Evolutionary conservation across 305 asterid species (phyloP).

Genomic region (Fraxinus platypoda): DNA sequence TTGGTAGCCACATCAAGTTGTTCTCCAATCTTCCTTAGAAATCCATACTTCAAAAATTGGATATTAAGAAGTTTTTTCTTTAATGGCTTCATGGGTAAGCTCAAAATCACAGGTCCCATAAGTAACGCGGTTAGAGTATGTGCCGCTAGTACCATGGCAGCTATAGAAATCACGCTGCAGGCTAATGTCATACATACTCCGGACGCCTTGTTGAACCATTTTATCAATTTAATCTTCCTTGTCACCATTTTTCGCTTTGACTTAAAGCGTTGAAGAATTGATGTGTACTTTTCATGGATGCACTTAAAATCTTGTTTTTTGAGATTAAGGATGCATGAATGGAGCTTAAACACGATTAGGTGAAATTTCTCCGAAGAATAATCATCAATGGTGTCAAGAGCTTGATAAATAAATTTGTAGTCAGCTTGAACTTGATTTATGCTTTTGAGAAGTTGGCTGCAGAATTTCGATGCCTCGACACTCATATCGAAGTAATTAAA

Average conservation of each 20-base stretch:
- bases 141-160: slow-evolving; percentile 44
- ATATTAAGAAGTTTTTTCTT: slow-evolving; percentile 33
- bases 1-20: slow-evolving; percentile 77
- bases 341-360: slow-evolving; percentile 32
- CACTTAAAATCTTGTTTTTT: slow-evolving; percentile 37
- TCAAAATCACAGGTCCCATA: slow-evolving; percentile 42
- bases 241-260: slow-evolving; percentile 33
- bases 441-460: slow-evolving; percentile 54
- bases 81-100: slow-evolving; percentile 38
- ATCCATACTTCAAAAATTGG: slow-evolving; percentile 32
- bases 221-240: slow-evolving; percentile 45
- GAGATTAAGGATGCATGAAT: slow-evolving; percentile 23
- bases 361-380: slow-evolving; percentile 25
- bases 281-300: slow-evolving; percentile 41
- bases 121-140: slow-evolving; percentile 48
- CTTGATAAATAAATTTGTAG: slow-evolving; percentile 30
- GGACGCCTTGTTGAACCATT: slow-evolving; percentile 41
- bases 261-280: slow-evolving; percentile 34
- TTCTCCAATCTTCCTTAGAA: slow-evolving; percentile 35
- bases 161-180: slow-evolving; percentile 47
- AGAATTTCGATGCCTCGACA: slow-evolving; percentile 65
- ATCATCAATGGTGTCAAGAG: slow-evolving; percentile 32
- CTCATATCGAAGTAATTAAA: slow-evolving; percentile 58
- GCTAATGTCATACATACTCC: slow-evolving; percentile 44
- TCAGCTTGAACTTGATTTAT: slow-evolving; percentile 46